Evolutionary conservation across 371 early-diverging fungal genomes (phyloP), one percentile per base, ranked within the genome.

Genomic region (Batrachochytrium dendrobatidis): DNA sequence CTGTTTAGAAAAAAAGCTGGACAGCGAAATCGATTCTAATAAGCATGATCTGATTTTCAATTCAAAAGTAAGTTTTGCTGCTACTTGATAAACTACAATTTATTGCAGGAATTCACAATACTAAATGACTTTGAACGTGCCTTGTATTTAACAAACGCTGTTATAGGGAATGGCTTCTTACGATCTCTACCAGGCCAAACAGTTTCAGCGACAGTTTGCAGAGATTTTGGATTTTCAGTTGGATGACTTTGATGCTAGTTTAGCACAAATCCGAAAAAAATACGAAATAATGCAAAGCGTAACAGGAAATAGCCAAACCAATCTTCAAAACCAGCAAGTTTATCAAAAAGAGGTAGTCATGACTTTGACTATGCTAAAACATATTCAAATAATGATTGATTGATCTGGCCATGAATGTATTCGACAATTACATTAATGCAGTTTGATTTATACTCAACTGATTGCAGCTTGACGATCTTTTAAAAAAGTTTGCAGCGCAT

Each of bases 221-320:
- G 74, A 72, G 33, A 68, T 74, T 12, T 55, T 77, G 18, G 68
- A 77, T 48, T 63, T 54, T 50, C 69, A 73, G 46, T 56, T 77
- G 34, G 77, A 77, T 54, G 77, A 77, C 39, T 77, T 71, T 57
- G 77, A 77, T 15, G 31, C 65, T 33, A 50, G 67, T 17, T 63
- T 77, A 1, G 44, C 63, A 15, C 74, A 77, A 53, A 52, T 74
- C 10, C 54, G 55, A 3, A 70, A 71, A 34, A 74, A 74, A 56
- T 54, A 49, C 30, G 72, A 72, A 50, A 67, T 75, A 44, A 57
- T 75, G 32, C 15, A 55, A 2, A 68, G 69, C 10, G 67, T 67
- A 0, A 54, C 63, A n/a, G n/a, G n/a, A 15, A 63, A 30, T 20
- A 62, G 12, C 46, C 12, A 20, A 26, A 20, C 7, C 12, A 39